These are phyloP conservation scores for Pueraria montana DNA, from an alignment of 306 rosid genomes.

Conservation along the genomic window DNA sequence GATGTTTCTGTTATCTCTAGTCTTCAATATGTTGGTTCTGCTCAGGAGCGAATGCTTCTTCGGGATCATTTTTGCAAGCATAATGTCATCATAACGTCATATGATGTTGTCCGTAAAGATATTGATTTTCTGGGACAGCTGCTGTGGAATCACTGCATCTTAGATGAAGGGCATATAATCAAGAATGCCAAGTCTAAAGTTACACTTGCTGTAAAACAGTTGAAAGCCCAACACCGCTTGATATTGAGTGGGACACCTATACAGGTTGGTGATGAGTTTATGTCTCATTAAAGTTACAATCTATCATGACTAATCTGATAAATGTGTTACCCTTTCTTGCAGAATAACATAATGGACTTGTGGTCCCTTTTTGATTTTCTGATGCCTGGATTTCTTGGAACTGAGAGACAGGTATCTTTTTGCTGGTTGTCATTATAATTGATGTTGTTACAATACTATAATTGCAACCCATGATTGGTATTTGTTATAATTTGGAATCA, in stretches of 20 bases:
- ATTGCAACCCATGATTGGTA: not conserved
- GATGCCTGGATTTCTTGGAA: constrained; percentile 99
- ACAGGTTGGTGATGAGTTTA: constrained; percentile 73
- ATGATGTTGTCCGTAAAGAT: constrained; percentile 95
- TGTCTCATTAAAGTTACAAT: constrained; percentile 16
- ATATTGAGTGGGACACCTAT: constrained; percentile 99
- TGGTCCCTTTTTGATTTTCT: constrained; percentile 99
- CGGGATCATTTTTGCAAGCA: constrained; percentile 78
- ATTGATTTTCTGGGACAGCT: constrained; percentile 78
- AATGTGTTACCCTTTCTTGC: constrained; percentile 54
- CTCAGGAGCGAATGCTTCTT: constrained; percentile 74
- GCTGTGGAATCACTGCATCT: constrained; percentile 88
- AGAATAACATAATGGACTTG: constrained; percentile 97
- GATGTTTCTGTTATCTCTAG: constrained; percentile 82
- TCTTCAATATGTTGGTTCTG: constrained; percentile 96
- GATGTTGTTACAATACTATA: constrained; percentile 13
- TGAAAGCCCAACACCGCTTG: constrained; percentile 94
- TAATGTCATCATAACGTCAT: constrained; percentile 90
- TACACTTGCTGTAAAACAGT: constrained; percentile 88
- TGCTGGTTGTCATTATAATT: not conserved
- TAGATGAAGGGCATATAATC: constrained; percentile 97
- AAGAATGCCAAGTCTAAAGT: constrained; percentile 96
- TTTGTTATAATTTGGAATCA: constrained; percentile 32
- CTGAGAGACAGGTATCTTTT: constrained; percentile 88
- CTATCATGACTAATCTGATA: constrained; percentile 41